Evolutionary conservation across 306 rosid genomes (phyloP).

Genomic region (Dalbergia cultrata): DNA sequence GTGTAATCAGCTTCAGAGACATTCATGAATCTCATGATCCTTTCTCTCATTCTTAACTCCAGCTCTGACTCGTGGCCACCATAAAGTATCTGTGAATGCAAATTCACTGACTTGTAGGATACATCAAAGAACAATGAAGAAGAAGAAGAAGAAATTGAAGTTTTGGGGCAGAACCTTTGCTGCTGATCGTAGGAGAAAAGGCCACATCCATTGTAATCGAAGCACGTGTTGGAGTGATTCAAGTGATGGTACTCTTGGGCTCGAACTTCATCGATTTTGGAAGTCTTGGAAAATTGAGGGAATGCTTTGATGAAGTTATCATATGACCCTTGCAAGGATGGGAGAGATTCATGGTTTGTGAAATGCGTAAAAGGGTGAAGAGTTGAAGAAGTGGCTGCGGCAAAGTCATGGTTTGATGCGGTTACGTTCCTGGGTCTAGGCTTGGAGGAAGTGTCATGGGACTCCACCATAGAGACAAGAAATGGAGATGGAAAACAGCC

Average conservation of each 20-base stretch:
- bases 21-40: constrained; percentile 84
- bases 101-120: constrained; percentile 64
- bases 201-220: constrained; percentile 81
- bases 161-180: constrained; percentile 31
- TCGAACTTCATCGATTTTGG: constrained; percentile 64
- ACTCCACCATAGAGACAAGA: constrained; percentile 44
- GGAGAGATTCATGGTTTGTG: constrained; percentile 84
- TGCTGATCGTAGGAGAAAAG: constrained; percentile 78
- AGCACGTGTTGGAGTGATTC: constrained; percentile 65
- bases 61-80: constrained; percentile 70
- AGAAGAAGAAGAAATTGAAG: constrained; percentile 47
- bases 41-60: constrained; percentile 60
- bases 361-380: constrained; percentile 66
- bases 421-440: constrained; percentile 28
- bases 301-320: constrained; percentile 62
- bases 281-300: constrained; percentile 57
- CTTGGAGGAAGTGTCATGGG: constrained; percentile 38
- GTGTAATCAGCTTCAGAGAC: constrained; percentile 73
- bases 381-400: constrained; percentile 55
- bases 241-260: constrained; percentile 72
- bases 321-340: constrained; percentile 66
- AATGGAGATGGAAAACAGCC: constrained; percentile 68
- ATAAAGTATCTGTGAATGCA: constrained; percentile 63
- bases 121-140: constrained; percentile 62
- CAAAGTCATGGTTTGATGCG: constrained; percentile 49